phyloP scores from a whole-genome alignment of 163 green algal genomes.

The Trebouxiophyceae sp. region DNA sequence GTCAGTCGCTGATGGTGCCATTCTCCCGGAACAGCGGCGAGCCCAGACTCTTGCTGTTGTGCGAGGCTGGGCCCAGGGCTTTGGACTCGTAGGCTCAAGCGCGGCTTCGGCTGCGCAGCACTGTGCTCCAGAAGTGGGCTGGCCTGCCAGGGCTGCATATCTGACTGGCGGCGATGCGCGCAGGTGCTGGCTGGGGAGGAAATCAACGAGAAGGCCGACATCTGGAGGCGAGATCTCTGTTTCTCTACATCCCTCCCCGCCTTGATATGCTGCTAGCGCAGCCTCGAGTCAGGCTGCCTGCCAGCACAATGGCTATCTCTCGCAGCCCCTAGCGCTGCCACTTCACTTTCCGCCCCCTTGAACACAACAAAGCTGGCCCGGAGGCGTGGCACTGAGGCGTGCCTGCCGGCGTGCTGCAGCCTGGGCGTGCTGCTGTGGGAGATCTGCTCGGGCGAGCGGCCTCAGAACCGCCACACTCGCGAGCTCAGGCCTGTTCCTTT shows the following conservation, averaged over 20 bases:
- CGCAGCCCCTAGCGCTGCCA: too few species aligned
- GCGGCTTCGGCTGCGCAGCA: too few species aligned
- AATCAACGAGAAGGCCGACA: constrained; percentile 8
- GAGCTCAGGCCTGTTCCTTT: constrained; percentile 6
- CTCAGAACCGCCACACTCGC: neutral
- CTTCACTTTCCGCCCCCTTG: neutral
- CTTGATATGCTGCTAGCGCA: neutral
- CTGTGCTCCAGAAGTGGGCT: neutral
- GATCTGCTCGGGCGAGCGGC: constrained; percentile 10
- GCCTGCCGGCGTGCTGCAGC: neutral
- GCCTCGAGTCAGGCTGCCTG: too few species aligned
- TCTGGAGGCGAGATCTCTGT: constrained; percentile 2
- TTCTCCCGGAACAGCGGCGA: too few species aligned
- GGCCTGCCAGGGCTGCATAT: neutral
- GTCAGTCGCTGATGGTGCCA: too few species aligned
- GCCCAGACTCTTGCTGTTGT: too few species aligned
- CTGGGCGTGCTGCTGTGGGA: constrained; percentile 14
- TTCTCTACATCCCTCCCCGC: neutral
- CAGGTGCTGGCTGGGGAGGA: constrained; percentile 11
- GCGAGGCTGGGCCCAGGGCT: too few species aligned
- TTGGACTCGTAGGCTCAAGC: too few species aligned
- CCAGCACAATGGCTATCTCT: too few species aligned
- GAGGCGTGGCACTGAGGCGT: neutral
- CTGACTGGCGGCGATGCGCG: neutral
- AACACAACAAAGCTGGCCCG: neutral